Conservation (phyloP, 257 asterid species). For the Scutellaria barbata region DNA sequence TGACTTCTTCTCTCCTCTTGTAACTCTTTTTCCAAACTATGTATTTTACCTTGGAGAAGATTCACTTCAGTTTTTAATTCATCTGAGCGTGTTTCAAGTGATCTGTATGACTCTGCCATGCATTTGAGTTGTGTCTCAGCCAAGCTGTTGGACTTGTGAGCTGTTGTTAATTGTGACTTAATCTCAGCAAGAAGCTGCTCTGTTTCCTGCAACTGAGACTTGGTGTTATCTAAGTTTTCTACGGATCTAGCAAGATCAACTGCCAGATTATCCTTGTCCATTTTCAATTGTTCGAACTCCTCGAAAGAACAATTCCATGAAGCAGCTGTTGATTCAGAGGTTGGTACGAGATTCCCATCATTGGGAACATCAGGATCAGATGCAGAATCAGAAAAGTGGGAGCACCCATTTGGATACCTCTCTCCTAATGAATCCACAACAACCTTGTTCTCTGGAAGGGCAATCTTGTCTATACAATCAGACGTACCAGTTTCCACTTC, state of each 20-base stretch:
- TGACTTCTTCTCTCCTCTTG: slow-evolving; percentile 70
- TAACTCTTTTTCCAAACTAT: slow-evolving; percentile 65
- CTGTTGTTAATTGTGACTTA: slow-evolving; percentile 75
- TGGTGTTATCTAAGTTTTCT: slow-evolving; percentile 66
- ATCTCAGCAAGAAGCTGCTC: slow-evolving; percentile 79
- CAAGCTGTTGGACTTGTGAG: slow-evolving; percentile 78
- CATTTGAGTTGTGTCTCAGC: slow-evolving; percentile 97
- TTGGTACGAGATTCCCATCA: slow-evolving; percentile 79
- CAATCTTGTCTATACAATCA: slow-evolving; percentile 91
- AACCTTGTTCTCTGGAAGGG: slow-evolving; percentile 78
- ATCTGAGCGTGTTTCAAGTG: slow-evolving; percentile 79
- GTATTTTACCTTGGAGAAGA: slow-evolving; percentile 61
- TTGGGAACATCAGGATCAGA: slow-evolving; percentile 81
- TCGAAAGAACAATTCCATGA: slow-evolving; percentile 82
- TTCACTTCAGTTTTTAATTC: slow-evolving; percentile 72
- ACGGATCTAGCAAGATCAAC: slow-evolving; percentile 62
- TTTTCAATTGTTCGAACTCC: slow-evolving; percentile 82
- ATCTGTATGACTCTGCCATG: slow-evolving; percentile 92
- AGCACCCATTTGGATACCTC: slow-evolving; percentile 60
- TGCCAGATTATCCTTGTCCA: slow-evolving; percentile 70
- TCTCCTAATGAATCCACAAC: slow-evolving; percentile 54
- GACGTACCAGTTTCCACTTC: slow-evolving; percentile 71
- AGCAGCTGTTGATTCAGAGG: slow-evolving; percentile 64
- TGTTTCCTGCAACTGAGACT: slow-evolving; percentile 67
- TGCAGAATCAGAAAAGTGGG: slow-evolving; percentile 72